These are phyloP conservation scores for Phaeosphaeria sp. DNA, from an alignment of 2,329 filamentous ascomycete genomes.

Conservation along the genomic window DNA sequence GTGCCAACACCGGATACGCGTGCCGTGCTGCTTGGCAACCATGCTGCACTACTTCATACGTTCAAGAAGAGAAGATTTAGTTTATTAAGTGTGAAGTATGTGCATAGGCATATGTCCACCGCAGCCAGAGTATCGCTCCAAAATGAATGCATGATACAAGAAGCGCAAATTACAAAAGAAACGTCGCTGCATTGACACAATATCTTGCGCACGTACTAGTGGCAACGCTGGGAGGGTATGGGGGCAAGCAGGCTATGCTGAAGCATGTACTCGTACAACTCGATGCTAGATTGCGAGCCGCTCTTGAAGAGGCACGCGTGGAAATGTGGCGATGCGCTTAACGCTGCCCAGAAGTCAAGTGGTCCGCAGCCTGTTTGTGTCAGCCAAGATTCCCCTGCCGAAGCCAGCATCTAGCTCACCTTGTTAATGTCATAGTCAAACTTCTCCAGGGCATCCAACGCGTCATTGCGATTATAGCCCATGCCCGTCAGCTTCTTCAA, in stretches of 20 bases:
- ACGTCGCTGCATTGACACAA: conserved; percentile 1
- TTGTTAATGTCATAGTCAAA: conserved; percentile 96
- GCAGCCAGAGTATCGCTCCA: conserved; percentile 11
- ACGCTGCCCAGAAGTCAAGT: conserved; percentile 36
- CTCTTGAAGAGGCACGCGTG: conserved; percentile 10
- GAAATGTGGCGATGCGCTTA: conserved; percentile 1
- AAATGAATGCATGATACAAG: conserved; percentile 19
- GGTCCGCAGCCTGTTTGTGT: conserved; percentile 43
- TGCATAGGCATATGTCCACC: conserved; percentile 9
- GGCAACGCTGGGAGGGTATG: conserved; percentile 27
- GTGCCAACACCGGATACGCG: neutral
- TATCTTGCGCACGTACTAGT: neutral
- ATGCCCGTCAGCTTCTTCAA: conserved; percentile 88
- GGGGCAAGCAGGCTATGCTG: conserved; percentile 30
- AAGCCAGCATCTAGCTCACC: conserved; percentile 59
- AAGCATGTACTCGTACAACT: conserved; percentile 43
- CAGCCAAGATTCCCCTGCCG: conserved; percentile 15
- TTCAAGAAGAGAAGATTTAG: conserved; percentile 8
- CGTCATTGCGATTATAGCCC: conserved; percentile 80
- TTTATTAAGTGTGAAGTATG: conserved; percentile 13
- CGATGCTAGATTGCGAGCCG: conserved; percentile 16
- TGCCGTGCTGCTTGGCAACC: neutral
- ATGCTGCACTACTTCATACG: neutral
- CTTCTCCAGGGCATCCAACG: conserved; percentile 84
- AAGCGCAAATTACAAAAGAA: conserved; percentile 7